These are phyloP conservation scores for Choanephora cucurbitarum DNA, from an alignment of 371 early-diverging fungal species.

Conservation along the genomic window DNA sequence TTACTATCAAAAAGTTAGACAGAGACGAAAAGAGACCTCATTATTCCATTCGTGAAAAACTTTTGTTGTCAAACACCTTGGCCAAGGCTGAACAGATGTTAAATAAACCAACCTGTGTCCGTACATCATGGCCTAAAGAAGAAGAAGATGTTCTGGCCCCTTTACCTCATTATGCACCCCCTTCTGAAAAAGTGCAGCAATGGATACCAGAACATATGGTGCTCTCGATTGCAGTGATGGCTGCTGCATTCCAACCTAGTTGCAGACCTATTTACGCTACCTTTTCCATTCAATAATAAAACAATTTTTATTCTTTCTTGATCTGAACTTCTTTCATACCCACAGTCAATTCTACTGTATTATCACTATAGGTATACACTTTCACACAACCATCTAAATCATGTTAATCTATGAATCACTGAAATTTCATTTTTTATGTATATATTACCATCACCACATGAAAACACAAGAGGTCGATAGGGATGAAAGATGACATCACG, in stretches of 20 bases:
- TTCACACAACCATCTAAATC: slow-evolving; percentile 45
- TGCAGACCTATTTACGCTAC: too few species aligned
- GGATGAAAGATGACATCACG: slow-evolving; percentile 93
- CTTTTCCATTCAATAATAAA: background rate
- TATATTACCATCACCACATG: slow-evolving; percentile 77
- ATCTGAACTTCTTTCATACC: slow-evolving; percentile 14
- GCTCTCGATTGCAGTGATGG: too few species aligned
- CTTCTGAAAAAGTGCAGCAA: too few species aligned
- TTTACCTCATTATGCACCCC: background rate
- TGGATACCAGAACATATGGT: too few species aligned
- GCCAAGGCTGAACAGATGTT: slow-evolving; percentile 37
- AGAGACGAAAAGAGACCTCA: slow-evolving; percentile 42
- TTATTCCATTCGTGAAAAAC: slow-evolving; percentile 40
- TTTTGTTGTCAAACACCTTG: slow-evolving; percentile 40
- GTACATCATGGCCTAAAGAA: slow-evolving; percentile 34
- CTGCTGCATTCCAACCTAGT: too few species aligned
- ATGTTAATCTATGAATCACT: too few species aligned
- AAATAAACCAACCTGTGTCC: slow-evolving; percentile 33
- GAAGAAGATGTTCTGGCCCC: slow-evolving; percentile 18
- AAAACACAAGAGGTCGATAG: slow-evolving; percentile 72
- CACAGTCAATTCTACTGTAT: slow-evolving; percentile 18
- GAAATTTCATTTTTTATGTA: background rate
- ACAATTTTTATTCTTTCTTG: too few species aligned
- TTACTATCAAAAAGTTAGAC: slow-evolving; percentile 43
- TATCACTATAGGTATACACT: slow-evolving; percentile 37